Evolutionary conservation across 2,329 filamentous ascomycete genomes (phyloP), one percentile per base, ranked within the genome.

Genomic region (Calonectria fujianensis): DNA sequence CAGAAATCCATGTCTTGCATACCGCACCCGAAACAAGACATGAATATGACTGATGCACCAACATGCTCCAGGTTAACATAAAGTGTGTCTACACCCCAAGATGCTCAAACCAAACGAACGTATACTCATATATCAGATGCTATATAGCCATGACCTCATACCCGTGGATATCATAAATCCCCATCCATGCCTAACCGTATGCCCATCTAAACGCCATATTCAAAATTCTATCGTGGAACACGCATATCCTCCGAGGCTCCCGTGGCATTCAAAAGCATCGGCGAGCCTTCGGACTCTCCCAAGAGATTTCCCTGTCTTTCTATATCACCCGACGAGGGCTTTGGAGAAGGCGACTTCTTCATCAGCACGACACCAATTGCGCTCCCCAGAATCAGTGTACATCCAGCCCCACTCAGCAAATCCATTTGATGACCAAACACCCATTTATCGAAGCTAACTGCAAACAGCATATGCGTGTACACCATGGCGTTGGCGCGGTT

Each of bases 401-500:
- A 90, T 5, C 90, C 90, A 3, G 85, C 81, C 9, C 90, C 82
- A 72, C 89, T 91, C 78, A 86, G 82, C 73, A 87, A 79, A 18
- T 86, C 85, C 88, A 91, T 90, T 27, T 81, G 81, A 64, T 89
- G 86, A 2, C 88, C 89, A 80, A 91, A 91, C 3, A 91, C 83
- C 81, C 86, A 89, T 50, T 85, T 82, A 78, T 91, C 90, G 76
- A 90, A 89, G 52, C 83, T 85, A 1, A 87, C 88, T 0, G 90
- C 90, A 77, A 91, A 91, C 48, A 91, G 81, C 86, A 91, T 90
- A 59, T 91, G 88, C 9, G 90, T 90, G 74, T 91, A 91, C 7
- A 91, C 84, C 90, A 92, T 91, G 69, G 88, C 86, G 20, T 89
- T 91, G 10, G 90, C 90, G 54, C 88, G 84, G 77, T 91, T 91